Evolutionary conservation across 2,329 filamentous ascomycete species (phyloP).

Genomic region (Daldinia sp.): DNA sequence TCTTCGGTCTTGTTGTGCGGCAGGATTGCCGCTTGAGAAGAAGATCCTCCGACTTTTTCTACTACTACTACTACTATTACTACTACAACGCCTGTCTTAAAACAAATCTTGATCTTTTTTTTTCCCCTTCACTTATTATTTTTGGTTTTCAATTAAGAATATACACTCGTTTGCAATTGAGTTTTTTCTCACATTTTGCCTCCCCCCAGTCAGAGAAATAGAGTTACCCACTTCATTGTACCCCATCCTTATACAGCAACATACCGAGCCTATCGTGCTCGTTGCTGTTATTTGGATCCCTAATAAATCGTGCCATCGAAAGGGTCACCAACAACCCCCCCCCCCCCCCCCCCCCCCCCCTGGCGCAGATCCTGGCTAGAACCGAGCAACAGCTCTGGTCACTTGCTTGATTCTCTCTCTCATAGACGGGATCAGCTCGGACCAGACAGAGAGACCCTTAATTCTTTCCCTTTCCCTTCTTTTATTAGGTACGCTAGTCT

Average conservation of each 20-base stretch:
- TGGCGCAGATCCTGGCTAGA: slow-evolving; percentile 44
- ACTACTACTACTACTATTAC: background rate
- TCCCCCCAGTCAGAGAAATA: slow-evolving; percentile 18
- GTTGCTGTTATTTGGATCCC: slow-evolving; percentile 4
- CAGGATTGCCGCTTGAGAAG: slow-evolving; percentile 25
- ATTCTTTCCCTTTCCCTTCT: slow-evolving; percentile 23
- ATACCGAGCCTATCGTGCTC: slow-evolving; percentile 9
- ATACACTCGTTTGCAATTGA: slow-evolving; percentile 39
- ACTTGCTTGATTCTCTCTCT: slow-evolving; percentile 22
- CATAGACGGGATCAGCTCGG: slow-evolving; percentile 19
- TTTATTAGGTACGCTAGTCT: slow-evolving; percentile 43
- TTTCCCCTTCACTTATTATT: slow-evolving; percentile 7
- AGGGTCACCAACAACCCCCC: slow-evolving; percentile 11
- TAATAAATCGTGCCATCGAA: slow-evolving; percentile 38
- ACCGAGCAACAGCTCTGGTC: slow-evolving; percentile 35
- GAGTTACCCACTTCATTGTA: slow-evolving; percentile 38
- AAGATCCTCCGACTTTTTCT: slow-evolving; percentile 28
- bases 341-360: slow-evolving; percentile 19
- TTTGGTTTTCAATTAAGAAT: slow-evolving; percentile 21
- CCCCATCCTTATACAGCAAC: slow-evolving; percentile 19
- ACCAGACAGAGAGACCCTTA: slow-evolving; percentile 10
- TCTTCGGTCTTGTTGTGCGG: slow-evolving; percentile 41
- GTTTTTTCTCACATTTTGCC: slow-evolving; percentile 18
- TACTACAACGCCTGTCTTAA: slow-evolving; percentile 38
- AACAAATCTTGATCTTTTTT: slow-evolving; percentile 1